A percentile compares a stretch with the other conserved stretches of the same genome.
Evolutionary conservation across 2,329 filamentous ascomycete species (phyloP).

Genomic region (Neonectria ditissima): DNA sequence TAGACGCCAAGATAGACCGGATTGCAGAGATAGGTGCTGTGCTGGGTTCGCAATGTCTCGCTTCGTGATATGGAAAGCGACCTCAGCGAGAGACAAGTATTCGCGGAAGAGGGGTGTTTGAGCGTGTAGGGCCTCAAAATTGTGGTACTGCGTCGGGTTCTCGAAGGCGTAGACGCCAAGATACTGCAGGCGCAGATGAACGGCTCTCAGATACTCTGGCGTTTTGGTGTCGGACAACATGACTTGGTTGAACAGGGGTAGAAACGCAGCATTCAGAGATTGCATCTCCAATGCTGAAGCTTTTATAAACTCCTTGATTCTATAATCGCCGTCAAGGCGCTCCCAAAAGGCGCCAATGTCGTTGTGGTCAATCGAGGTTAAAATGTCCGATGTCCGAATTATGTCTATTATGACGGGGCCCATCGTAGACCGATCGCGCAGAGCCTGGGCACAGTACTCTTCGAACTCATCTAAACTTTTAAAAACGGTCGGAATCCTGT

Average conservation of each 20-base stretch:
- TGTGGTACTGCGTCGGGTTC: conserved; percentile 42
- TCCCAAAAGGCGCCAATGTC: conserved; percentile 22
- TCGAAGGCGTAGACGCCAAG: conserved; percentile 46
- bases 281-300: conserved; percentile 17
- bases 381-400: conserved; percentile 12
- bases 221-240: conserved; percentile 44
- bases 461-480: conserved; percentile 39
- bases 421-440: conserved; percentile 19
- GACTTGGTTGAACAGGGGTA: conserved; percentile 49
- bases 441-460: conserved; percentile 21
- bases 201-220: conserved; percentile 45
- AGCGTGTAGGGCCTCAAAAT: conserved; percentile 34
- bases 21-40: conserved; percentile 44
- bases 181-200: conserved; percentile 50
- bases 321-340: conserved; percentile 18
- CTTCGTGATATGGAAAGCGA: conserved; percentile 36
- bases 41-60: conserved; percentile 32
- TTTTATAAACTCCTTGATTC: conserved; percentile 30
- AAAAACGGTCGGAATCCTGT: conserved; percentile 23
- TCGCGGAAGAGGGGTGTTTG: conserved; percentile 48
- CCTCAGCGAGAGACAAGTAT: conserved; percentile 48
- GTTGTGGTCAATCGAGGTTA: conserved; percentile 13
- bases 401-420: conserved; percentile 31
- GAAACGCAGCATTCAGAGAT: conserved; percentile 46
- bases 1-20: conserved; percentile 41